A percentile compares a stretch with the other conserved stretches of the same genome.
Evolutionary conservation across 2,329 filamentous ascomycete species (phyloP).

Genomic region (Ceratocystis albifundus): DNA sequence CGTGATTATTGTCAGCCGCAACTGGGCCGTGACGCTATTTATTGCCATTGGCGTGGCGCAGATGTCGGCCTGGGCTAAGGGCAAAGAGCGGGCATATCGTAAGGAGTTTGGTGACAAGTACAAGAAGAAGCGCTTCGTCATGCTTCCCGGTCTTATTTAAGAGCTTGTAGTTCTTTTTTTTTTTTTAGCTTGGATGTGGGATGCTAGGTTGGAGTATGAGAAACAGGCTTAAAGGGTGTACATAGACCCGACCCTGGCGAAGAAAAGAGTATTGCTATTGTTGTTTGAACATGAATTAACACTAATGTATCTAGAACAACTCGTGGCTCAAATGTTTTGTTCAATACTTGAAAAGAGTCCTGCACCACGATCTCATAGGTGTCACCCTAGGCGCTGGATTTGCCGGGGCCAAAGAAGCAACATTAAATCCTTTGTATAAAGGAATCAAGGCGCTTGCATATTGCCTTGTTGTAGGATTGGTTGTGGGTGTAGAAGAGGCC

Average conservation of each 20-base stretch:
- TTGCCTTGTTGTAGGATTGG: neutral
- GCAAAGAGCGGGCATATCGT: constrained; percentile 84
- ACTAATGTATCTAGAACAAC: neutral
- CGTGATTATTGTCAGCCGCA: constrained; percentile 66
- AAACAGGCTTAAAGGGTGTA: neutral
- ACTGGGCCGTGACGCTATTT: constrained; percentile 67
- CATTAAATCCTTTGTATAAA: neutral
- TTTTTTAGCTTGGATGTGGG: neutral
- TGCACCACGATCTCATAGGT: neutral
- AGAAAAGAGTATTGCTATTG: neutral
- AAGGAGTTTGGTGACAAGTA: constrained; percentile 88
- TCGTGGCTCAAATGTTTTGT: neutral
- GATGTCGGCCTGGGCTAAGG: constrained; percentile 80
- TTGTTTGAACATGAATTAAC: neutral
- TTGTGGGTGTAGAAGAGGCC: neutral
- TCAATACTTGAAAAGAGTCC: neutral
- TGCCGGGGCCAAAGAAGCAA: neutral
- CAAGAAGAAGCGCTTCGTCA: constrained; percentile 80
- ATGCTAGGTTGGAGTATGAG: neutral
- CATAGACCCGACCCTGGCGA: neutral
- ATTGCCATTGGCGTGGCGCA: constrained; percentile 58
- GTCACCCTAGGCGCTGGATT: neutral
- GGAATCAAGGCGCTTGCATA: neutral
- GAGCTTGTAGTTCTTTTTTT: neutral
- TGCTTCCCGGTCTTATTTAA: constrained; percentile 68